Evolutionary conservation across 2,329 filamentous ascomycete species (phyloP), one percentile per base, ranked within the genome.

Genomic region (Madurella fahalii): DNA sequence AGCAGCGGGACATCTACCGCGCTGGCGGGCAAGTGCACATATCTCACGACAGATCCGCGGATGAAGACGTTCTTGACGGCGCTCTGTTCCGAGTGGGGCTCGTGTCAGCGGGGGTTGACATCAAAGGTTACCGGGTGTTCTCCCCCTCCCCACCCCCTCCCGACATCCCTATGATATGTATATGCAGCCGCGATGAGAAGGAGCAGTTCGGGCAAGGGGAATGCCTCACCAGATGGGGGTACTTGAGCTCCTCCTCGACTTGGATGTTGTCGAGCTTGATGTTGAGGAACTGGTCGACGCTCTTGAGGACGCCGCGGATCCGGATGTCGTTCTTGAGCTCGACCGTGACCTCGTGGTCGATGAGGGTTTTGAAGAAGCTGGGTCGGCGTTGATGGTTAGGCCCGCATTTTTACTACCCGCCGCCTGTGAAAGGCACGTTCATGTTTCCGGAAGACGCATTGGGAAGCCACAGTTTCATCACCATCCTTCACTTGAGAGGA

Each of bases 271-370:
- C 94, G 48, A 99, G 84, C 79, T 97, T 97, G 76, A 99, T 96
- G 76, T 99, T 99, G 68, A 99, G 84, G 75, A 95, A 99, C 77
- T 97, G 94, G 71, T 99, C 94, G 63, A 99, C 93, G 68, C 89
- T 95, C 79, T 97, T 99, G 63, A 99, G 81, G 37, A 87, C 95
- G 63, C 94, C 94, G 66, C 90, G 89, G 71, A 99, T 95, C 70
- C 92, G 91, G 65, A 99, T 95, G 75, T 99, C 94, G 73, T 99
- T 99, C 77, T 99, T 99, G 72, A 99, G 89, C 78, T 99, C 94
- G 70, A 99, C 91, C 45, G 92, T 97, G 68, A 99, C 92, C 78
- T 95, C 86, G 64, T 94, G 88, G 78, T 96, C 94, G 71, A 96
- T 95, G 67, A 97, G 88, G 51, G 93, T 97, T 74, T 97, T 97